These are phyloP conservation scores for Globisporangium cylindrosporum DNA, from an alignment of 352 stramenopile species.

Conservation along the genomic window DNA sequence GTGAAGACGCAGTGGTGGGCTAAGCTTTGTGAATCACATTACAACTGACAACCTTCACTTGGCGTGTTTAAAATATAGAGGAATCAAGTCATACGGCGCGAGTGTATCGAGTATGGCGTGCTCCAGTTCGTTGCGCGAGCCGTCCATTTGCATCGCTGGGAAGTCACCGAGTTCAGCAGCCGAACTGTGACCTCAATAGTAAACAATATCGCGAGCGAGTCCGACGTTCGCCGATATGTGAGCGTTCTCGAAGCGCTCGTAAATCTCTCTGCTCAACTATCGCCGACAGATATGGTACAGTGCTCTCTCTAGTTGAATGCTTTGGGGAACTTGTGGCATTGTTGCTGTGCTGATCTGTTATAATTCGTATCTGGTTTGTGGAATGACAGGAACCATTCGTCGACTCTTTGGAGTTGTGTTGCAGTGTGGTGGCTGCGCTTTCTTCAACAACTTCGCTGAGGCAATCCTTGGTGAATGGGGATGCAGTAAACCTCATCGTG, in stretches of 20 bases:
- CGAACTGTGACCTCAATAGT: constrained; percentile 23
- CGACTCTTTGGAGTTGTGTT: constrained; percentile 35
- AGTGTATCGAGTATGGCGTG: constrained; percentile 26
- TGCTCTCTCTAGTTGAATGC: neutral
- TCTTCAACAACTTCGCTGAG: constrained; percentile 18
- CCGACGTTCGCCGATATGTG: constrained; percentile 26
- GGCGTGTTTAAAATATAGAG: constrained; percentile 6
- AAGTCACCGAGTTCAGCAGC: constrained; percentile 1
- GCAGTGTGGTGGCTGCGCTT: constrained; percentile 32
- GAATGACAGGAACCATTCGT: constrained; percentile 27
- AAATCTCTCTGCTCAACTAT: constrained; percentile 11
- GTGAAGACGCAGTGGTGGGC: neutral
- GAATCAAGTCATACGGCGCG: constrained; percentile 17
- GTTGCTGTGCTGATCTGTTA: neutral
- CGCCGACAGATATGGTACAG: constrained; percentile 19
- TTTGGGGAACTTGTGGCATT: neutral
- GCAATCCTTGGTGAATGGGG: constrained; percentile 14
- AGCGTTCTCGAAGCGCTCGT: constrained; percentile 23
- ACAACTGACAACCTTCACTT: neutral
- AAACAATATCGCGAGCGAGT: constrained; percentile 21
- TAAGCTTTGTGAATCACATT: neutral
- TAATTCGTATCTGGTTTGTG: neutral
- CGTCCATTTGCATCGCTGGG: constrained; percentile 20
- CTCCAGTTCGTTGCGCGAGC: constrained; percentile 25
- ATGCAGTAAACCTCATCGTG: constrained; percentile 19